Conservation (phyloP, 1,139 yeast genomes). For the Entelexis sorbosivorans region DNA sequence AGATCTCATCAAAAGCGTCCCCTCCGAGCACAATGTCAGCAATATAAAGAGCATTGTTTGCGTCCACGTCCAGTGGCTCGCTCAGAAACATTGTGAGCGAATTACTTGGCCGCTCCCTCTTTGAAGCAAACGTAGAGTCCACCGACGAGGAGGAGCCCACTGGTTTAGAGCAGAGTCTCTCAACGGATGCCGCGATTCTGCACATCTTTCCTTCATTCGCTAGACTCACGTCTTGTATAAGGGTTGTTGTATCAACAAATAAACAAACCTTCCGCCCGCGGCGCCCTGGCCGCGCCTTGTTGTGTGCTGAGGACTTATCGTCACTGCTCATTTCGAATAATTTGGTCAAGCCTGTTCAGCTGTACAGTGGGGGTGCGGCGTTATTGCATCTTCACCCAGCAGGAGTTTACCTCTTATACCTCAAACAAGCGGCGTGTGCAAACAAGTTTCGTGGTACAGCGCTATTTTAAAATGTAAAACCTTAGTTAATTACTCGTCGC, state of each 20-base stretch:
- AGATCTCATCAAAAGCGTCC: background rate
- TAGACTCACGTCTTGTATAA: too few species aligned
- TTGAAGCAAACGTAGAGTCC: too few species aligned
- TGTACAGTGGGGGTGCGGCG: too few species aligned
- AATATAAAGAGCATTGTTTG: slow-evolving; percentile 3
- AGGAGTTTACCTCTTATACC: background rate
- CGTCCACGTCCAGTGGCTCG: slow-evolving; percentile 9
- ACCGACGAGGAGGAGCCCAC: background rate
- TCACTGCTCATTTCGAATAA: too few species aligned
- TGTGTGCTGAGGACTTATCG: too few species aligned
- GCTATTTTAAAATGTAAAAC: background rate
- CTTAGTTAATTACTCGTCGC: slow-evolving; percentile 20
- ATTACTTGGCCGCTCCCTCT: background rate
- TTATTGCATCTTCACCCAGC: too few species aligned
- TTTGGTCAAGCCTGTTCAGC: too few species aligned
- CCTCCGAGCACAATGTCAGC: slow-evolving; percentile 7
- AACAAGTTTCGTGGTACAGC: background rate
- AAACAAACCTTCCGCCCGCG: background rate
- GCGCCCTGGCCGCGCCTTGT: background rate
- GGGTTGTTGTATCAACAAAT: background rate
- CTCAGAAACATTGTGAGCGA: slow-evolving; percentile 4
- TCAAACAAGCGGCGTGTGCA: background rate
- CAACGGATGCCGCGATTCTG: background rate
- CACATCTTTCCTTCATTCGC: too few species aligned
- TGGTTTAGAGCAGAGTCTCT: background rate